Conservation (phyloP, 352 stramenopile genomes). For the Phytophthora colocasiae region DNA sequence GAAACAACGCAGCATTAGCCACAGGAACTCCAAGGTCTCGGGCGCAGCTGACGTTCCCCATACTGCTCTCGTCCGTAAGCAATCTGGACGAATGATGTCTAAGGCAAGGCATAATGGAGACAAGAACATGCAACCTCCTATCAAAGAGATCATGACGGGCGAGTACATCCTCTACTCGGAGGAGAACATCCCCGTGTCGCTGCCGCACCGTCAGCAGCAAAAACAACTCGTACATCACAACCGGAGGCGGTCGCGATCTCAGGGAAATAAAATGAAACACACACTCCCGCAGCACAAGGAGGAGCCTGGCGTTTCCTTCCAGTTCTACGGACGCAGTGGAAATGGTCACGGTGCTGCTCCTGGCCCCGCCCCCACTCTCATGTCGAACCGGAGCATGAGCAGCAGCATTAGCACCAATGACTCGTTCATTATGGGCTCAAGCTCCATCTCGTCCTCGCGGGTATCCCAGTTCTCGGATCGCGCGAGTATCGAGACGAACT, state of each 20-base stretch:
- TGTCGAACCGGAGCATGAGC: conserved; percentile 35
- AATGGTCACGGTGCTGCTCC: conserved; percentile 12
- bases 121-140: conserved; percentile 28
- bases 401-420: conserved; percentile 57
- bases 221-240: conserved; percentile 29
- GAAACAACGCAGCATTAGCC: conserved; percentile 21
- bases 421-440: conserved; percentile 60
- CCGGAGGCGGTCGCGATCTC: conserved; percentile 23
- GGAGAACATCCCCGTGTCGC: conserved; percentile 33
- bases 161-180: conserved; percentile 50
- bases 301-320: conserved; percentile 57
- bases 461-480: conserved; percentile 60
- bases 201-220: conserved; percentile 33
- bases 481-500: conserved; percentile 82
- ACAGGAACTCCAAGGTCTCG: conserved; percentile 24
- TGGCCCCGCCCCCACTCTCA: conserved; percentile 12
- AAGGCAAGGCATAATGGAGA: conserved; percentile 34
- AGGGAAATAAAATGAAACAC: conserved; percentile 29
- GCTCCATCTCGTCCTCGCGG: conserved; percentile 52
- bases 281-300: conserved; percentile 30
- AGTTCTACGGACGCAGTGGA: conserved; percentile 69
- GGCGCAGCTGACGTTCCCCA: conserved; percentile 2
- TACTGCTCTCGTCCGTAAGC: conserved; percentile 61
- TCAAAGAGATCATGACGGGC: conserved; percentile 37
- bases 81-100: conserved; percentile 59